Evolutionary conservation across 768 basidiomycete species (phyloP).

Genomic region (Tylopilus felleus): DNA sequence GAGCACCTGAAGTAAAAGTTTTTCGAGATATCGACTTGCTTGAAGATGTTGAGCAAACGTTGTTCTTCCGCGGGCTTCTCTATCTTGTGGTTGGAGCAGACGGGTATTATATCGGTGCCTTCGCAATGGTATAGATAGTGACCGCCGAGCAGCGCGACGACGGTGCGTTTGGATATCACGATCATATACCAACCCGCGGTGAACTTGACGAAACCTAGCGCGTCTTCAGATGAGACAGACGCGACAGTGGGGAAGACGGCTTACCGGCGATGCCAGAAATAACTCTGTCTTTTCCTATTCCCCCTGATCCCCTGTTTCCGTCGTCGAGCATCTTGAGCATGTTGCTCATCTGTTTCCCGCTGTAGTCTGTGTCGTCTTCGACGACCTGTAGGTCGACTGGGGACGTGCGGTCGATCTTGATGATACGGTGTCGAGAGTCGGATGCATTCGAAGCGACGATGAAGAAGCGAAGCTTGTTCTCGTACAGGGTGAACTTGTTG

Average conservation of each 20-base stretch:
- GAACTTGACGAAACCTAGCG: slow-evolving; percentile 82
- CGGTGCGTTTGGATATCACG: slow-evolving; percentile 81
- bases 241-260: slow-evolving; percentile 9
- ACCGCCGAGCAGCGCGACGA: slow-evolving; percentile 91
- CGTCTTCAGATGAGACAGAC: not conserved
- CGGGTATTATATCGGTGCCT: slow-evolving; percentile 76
- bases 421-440: slow-evolving; percentile 83
- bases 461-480: slow-evolving; percentile 88
- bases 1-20: slow-evolving; percentile 95
- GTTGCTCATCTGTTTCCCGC: slow-evolving; percentile 82
- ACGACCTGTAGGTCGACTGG: slow-evolving; percentile 72
- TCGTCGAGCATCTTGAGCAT: slow-evolving; percentile 95
- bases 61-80: slow-evolving; percentile 90
- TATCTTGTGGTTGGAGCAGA: slow-evolving; percentile 75
- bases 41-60: slow-evolving; percentile 85
- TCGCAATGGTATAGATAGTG: slow-evolving; percentile 98
- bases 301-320: slow-evolving; percentile 86
- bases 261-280: slow-evolving; percentile 84
- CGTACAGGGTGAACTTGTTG: slow-evolving; percentile 92
- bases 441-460: slow-evolving; percentile 88
- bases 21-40: slow-evolving; percentile 97
- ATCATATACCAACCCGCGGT: slow-evolving; percentile 98
- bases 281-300: slow-evolving; percentile 71
- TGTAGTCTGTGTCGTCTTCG: slow-evolving; percentile 89
- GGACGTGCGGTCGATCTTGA: slow-evolving; percentile 89